Evolutionary conservation across 169 alveolate species (phyloP), one percentile per base, ranked within the genome.

Genomic region (Plasmodium gaboni): DNA sequence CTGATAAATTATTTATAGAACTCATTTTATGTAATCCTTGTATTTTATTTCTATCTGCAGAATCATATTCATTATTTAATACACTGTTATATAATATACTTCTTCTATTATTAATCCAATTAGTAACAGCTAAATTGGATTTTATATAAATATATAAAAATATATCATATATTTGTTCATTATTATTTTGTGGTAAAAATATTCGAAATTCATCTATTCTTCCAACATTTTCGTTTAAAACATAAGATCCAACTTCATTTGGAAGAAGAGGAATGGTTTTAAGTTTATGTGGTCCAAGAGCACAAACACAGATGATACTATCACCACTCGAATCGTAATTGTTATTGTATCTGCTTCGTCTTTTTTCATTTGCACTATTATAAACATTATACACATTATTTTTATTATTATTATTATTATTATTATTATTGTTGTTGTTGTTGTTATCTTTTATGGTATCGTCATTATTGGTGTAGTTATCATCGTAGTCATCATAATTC

Each of bases 201-300:
- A 96, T 93, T 22, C 88, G 88, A 69, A 95, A 80, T 44, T 93
- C 95, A 50, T 86, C 94, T 55, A 96, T 83, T 51, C 98, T 64
- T 1, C 98, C 98, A 1, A 80, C 88, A 15, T 44, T 78, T 42
- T 95, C 96, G 42, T 95, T 93, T 28, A 96, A 74, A 42, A 92
- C 87, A 89, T 95, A 95, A 3, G 95, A 73, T 1, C 95, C 95
- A 32, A 63, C 80, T n/a, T 87, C 94, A 51, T 89, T 86, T 5
- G 93, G 73, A 8, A 89, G 13, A 1, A 88, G 59, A 13, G 73
- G 72, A 32, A 89, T 22, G 59, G 93, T 42, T 71, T 74, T 26
- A 93, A 90, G 50, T 89, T 73, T 50, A 78, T 73, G 83, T 51
- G 85, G 70, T 67, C 96, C 69, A 88, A 95, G 46, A 89, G 96